These are phyloP conservation scores for Phytophthora citrophthora DNA, from an alignment of 352 stramenopile genomes.

Conservation along the genomic window DNA sequence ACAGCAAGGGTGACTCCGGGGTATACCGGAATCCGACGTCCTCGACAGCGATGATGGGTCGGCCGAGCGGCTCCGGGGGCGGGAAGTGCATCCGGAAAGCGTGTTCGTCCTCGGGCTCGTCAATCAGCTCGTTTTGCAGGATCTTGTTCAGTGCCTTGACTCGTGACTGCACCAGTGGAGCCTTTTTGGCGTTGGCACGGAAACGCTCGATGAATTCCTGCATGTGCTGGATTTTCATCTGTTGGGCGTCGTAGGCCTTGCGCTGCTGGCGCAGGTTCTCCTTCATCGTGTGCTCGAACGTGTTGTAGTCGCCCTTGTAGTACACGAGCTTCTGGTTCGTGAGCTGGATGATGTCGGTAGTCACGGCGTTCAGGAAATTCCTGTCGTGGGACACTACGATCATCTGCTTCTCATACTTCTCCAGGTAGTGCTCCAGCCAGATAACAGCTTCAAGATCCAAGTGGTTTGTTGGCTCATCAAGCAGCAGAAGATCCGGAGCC, in stretches of 20 bases:
- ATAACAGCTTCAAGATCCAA: conserved; percentile 93
- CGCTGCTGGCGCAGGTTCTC: conserved; percentile 95
- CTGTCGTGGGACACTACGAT: conserved; percentile 96
- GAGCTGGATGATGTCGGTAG: conserved; percentile 96
- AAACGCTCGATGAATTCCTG: conserved; percentile 98
- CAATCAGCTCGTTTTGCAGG: conserved; percentile 87
- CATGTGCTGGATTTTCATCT: conserved; percentile 95
- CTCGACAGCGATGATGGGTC: conserved; percentile 96
- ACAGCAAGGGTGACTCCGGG: conserved; percentile 64
- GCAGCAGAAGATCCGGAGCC: conserved; percentile 93
- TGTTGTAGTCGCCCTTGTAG: conserved; percentile 97
- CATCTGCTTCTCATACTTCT: conserved; percentile 93
- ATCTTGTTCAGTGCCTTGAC: conserved; percentile 95
- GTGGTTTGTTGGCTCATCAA: conserved; percentile 95
- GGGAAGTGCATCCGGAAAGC: conserved; percentile 96
- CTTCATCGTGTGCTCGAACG: conserved; percentile 94
- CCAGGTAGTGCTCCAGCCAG: conserved; percentile 93
- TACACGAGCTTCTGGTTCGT: conserved; percentile 92
- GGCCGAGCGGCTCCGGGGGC: conserved; percentile 93
- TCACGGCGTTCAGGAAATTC: conserved; percentile 97
- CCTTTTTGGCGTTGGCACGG: conserved; percentile 95
- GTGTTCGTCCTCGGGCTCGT: conserved; percentile 93
- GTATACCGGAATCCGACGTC: conserved; percentile 83
- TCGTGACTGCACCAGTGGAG: conserved; percentile 95
- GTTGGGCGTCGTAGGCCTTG: conserved; percentile 88